phyloP scores from a whole-genome alignment of 495 filamentous ascomycete species.

The Talaromyces thailandensis region DNA sequence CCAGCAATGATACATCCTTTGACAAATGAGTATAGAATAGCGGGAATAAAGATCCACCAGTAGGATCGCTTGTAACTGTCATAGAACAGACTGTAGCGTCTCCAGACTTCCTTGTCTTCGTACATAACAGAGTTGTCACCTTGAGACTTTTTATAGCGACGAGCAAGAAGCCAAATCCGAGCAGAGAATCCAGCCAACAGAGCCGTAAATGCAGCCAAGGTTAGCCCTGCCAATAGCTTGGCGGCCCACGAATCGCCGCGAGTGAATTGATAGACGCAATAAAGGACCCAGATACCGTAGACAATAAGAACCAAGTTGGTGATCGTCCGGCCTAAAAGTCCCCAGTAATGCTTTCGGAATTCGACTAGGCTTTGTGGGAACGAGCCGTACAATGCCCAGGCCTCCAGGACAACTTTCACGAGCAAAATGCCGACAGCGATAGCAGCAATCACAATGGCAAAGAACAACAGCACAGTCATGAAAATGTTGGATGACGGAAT shows the following conservation, averaged over 20 bases:
- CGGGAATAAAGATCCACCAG: constrained; percentile 94
- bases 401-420: constrained; percentile 85
- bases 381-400: constrained; percentile 81
- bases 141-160: constrained; percentile 60
- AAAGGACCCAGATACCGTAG: constrained; percentile 92
- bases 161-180: constrained; percentile 72
- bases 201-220: constrained; percentile 69
- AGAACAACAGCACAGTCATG: constrained; percentile 88
- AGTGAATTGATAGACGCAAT: constrained; percentile 92
- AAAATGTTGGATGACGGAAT: constrained; percentile 89
- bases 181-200: constrained; percentile 70
- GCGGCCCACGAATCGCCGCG: constrained; percentile 95
- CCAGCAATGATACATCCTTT: constrained; percentile 84
- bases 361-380: constrained; percentile 74
- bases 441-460: constrained; percentile 75
- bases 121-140: constrained; percentile 69
- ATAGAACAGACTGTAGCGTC: constrained; percentile 95
- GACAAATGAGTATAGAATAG: constrained; percentile 86
- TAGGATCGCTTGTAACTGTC: constrained; percentile 86
- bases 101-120: constrained; percentile 85
- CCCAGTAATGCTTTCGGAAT: constrained; percentile 96
- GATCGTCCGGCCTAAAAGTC: constrained; percentile 75
- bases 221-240: constrained; percentile 74
- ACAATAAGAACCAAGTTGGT: constrained; percentile 86
- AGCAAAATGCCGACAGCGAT: constrained; percentile 83